phyloP scores from a whole-genome alignment of 1,139 yeast genomes.

The Blastobotrys arbuscula region DNA sequence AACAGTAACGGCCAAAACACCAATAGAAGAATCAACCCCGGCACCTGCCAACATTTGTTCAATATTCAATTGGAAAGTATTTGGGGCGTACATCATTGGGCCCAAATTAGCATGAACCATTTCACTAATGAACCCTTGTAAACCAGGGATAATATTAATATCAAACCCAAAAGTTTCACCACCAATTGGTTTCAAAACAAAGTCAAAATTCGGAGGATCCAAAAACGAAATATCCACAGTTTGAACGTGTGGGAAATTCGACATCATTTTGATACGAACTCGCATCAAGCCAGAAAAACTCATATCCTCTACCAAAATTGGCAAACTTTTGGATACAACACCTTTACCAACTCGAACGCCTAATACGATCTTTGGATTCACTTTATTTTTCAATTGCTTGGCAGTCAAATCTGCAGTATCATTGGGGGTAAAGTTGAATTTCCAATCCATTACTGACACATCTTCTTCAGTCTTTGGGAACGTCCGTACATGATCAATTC shows the following conservation, averaged over 20 bases:
- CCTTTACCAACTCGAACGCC: constrained; percentile 40
- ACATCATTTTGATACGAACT: constrained; percentile 81
- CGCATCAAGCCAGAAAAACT: constrained; percentile 66
- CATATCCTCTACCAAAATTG: constrained; percentile 41
- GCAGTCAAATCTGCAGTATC: constrained; percentile 74
- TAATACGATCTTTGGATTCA: constrained; percentile 62
- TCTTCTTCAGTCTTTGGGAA: constrained; percentile 83
- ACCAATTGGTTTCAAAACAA: constrained; percentile 66
- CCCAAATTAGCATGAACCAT: constrained; percentile 84
- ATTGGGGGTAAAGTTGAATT: constrained; percentile 84
- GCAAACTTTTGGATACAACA: constrained; percentile 36
- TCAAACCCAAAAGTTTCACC: constrained; percentile 84
- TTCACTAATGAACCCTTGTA: constrained; percentile 71
- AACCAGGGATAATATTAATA: constrained; percentile 77
- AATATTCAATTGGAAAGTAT: constrained; percentile 85
- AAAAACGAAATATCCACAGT: constrained; percentile 78
- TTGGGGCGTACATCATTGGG: constrained; percentile 79
- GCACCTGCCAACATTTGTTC: constrained; percentile 89
- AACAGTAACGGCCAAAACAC: constrained; percentile 68
- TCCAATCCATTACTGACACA: constrained; percentile 95
- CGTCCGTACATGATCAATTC: constrained; percentile 84
- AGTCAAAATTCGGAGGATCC: constrained; percentile 85
- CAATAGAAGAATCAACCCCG: constrained; percentile 73
- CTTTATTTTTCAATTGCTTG: constrained; percentile 75
- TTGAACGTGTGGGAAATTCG: constrained; percentile 87